Conservation (phyloP, 179 eudicot genomes). For the Heliamphora pulchella region DNA sequence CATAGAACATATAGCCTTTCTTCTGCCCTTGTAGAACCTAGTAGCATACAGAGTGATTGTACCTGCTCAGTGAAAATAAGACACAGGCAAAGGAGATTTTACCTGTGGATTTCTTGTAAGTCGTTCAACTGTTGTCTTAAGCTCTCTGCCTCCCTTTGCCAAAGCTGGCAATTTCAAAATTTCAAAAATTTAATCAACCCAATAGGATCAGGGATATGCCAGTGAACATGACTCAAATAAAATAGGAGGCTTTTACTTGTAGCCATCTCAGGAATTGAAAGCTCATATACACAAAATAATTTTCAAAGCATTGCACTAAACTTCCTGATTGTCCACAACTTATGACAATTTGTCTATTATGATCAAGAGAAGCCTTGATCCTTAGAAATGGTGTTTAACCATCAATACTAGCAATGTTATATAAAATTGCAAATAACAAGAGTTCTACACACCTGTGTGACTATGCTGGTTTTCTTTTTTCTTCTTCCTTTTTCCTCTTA, state of each 20-base stretch:
- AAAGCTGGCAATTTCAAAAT: conserved; percentile 6
- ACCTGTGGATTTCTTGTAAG: conserved; percentile 17
- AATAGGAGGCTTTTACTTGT: neutral
- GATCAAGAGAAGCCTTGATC: neutral
- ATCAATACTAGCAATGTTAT: neutral
- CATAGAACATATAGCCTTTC: too few relatives aligned
- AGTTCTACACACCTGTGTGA: too few relatives aligned
- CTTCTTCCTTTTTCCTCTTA: too few relatives aligned
- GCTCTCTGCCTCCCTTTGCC: conserved; percentile 15
- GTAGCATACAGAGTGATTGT: neutral
- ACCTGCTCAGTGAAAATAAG: neutral
- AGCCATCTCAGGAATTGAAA: neutral
- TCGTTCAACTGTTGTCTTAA: conserved; percentile 12
- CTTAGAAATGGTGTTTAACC: neutral
- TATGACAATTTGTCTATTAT: neutral
- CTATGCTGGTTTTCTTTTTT: too few relatives aligned
- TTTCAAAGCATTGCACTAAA: neutral
- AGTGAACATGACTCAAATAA: neutral
- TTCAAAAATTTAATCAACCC: neutral
- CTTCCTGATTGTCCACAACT: neutral
- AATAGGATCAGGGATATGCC: neutral
- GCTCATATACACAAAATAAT: neutral
- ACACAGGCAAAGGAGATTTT: too few relatives aligned
- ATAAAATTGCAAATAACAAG: neutral
- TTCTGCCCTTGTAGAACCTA: neutral